Evolutionary conservation across 192 early-diverging fungal species (phyloP), one percentile per base, ranked within the genome.

Genomic region (Pilobolus umbonatus): DNA sequence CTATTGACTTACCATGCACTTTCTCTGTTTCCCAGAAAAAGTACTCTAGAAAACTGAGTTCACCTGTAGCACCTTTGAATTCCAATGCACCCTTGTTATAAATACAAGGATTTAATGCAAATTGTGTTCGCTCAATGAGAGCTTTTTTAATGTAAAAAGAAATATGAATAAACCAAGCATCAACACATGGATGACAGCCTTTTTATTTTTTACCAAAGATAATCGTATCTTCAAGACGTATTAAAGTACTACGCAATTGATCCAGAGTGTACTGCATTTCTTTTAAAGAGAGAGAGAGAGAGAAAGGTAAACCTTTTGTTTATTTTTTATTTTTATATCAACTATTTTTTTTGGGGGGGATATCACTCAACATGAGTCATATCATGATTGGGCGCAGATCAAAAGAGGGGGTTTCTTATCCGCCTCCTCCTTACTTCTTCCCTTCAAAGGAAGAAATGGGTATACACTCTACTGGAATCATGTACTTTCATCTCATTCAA

Each of bases 221-320:
- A 64, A 98, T 96, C 11, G 91, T 90, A 75, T 98, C 96, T 65
- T 98, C 96, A 31, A 95, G 75, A n/a, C 93, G 81, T 48, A 96
- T 85, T n/a, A 99, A 75, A 21, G 82, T 85, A 73, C 85, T 72
- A 15, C 88, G 81, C 28, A 90, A 74, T 67, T 83, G 65, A 45
- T 68, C 61, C 26, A 79, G 67, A 17, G 61, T 64, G 12, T 71
- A 73, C 21, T 69, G 51, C 17, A 61, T 52, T 17, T 64, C 59
- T 15, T 61, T 40, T 21, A 24, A 50, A 35, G 35, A 35, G 19
- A 14, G 52, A 32, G 28, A 65, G 32, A 21, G 22, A 53, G 10
- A 35, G 15, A 40, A 59, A 47, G 11, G 11, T 7, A 35, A 58
- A 38, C 36, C 32, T n/a, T 30, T 15, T 28, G 50, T 28, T 30